phyloP scores from a whole-genome alignment of 148 eudicot species.

The Drosera capensis region DNA sequence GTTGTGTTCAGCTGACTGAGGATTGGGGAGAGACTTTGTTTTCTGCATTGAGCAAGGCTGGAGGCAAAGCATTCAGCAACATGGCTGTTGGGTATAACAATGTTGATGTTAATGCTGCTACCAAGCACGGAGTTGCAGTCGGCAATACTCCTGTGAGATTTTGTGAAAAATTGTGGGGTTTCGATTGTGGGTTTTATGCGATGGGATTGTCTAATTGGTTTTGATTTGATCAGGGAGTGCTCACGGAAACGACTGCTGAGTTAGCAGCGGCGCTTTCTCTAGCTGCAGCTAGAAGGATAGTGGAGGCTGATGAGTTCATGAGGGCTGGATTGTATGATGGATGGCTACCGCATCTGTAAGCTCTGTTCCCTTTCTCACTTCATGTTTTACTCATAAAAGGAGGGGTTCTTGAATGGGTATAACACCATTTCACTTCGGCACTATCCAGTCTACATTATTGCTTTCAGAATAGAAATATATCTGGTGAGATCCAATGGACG shows the following conservation, averaged over 20 bases:
- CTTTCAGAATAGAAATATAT: no score
- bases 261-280: slow-evolving; percentile 89
- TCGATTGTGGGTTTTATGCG: no score
- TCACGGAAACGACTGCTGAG: slow-evolving; percentile 98
- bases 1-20: slow-evolving; percentile 81
- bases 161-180: no score
- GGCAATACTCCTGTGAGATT: slow-evolving; percentile 92
- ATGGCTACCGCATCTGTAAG: slow-evolving; percentile 96
- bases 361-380: slow-evolving; percentile 1
- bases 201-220: no score
- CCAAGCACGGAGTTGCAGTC: slow-evolving; percentile 87
- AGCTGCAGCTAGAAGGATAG: slow-evolving; percentile 86
- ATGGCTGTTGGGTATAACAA: slow-evolving; percentile 99
- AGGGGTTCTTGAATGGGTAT: no score
- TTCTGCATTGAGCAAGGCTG: slow-evolving; percentile 90
- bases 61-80: slow-evolving; percentile 95
- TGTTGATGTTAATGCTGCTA: slow-evolving; percentile 87
- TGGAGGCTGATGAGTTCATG: slow-evolving; percentile 98
- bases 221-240: slow-evolving; percentile 54
- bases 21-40: slow-evolving; percentile 97
- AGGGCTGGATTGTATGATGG: slow-evolving; percentile 93
- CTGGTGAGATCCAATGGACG: no score
- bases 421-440: no score
- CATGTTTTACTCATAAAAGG: no score
- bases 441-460: no score